A percentile compares a stretch with the other conserved stretches of the same genome.
phyloP scores from a whole-genome alignment of 2,329 filamentous ascomycete species.

The Penicillium sp. region DNA sequence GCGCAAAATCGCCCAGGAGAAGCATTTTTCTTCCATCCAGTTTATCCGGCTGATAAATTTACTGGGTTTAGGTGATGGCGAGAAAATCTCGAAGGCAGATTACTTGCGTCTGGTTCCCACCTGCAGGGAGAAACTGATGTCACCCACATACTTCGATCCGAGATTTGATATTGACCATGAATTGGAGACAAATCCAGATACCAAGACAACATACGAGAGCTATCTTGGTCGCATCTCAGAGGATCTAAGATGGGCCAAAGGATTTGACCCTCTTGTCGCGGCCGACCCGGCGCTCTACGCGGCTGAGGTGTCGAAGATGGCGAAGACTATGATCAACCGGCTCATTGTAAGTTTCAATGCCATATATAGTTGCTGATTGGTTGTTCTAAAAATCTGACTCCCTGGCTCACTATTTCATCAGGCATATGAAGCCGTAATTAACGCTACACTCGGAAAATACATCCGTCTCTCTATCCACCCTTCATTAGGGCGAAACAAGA shows the following conservation, averaged over 20 bases:
- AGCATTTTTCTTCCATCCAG: constrained; percentile 6
- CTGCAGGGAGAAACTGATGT: constrained; percentile 8
- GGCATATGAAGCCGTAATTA: constrained; percentile 8
- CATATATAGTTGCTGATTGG: background rate
- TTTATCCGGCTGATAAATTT: constrained; percentile 1
- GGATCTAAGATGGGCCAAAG: constrained; percentile 8
- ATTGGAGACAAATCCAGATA: constrained; percentile 5
- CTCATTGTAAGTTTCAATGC: background rate
- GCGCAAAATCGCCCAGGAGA: constrained; percentile 1
- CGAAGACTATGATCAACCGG: constrained; percentile 7
- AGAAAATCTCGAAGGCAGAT: constrained; percentile 1
- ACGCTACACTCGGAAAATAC: constrained; percentile 1
- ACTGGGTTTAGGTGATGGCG: constrained; percentile 1
- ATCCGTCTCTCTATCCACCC: constrained; percentile 10
- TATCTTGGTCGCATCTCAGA: constrained; percentile 9
- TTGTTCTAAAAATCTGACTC: background rate
- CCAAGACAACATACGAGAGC: constrained; percentile 4
- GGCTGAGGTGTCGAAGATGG: constrained; percentile 1
- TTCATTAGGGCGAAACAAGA: constrained; percentile 4
- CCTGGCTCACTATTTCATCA: background rate
- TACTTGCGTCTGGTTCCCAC: constrained; percentile 5
- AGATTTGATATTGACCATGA: constrained; percentile 3
- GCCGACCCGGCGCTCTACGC: background rate
- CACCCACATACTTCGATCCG: constrained; percentile 3
- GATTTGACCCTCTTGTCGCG: constrained; percentile 1